Evolutionary conservation across 805 yeast genomes (phyloP).

Genomic region (Starmerella ratchasimensis): DNA sequence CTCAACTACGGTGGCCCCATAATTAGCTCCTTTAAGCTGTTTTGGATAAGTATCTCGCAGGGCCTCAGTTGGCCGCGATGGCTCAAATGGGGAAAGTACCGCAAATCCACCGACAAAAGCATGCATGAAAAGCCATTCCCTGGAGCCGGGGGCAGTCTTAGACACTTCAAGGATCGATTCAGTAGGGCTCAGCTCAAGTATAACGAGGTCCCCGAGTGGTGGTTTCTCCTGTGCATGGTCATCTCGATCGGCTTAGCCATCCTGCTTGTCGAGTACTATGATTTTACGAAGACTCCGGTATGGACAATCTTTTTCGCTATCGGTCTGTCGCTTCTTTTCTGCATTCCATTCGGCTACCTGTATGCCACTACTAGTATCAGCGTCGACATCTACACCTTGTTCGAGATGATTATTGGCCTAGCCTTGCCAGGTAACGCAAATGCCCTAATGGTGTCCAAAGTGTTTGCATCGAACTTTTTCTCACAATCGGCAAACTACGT

Average conservation of each 20-base stretch:
- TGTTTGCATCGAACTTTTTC: slow-evolving; percentile 47
- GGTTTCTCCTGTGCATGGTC: slow-evolving; percentile 35
- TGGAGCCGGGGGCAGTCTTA: slow-evolving; percentile 5
- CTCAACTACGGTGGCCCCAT: slow-evolving; percentile 32
- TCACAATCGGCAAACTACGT: slow-evolving; percentile 45
- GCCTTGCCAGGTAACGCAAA: slow-evolving; percentile 49
- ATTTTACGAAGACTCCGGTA: slow-evolving; percentile 28
- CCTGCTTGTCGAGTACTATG: slow-evolving; percentile 33
- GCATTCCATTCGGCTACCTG: slow-evolving; percentile 49
- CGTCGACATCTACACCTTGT: slow-evolving; percentile 48
- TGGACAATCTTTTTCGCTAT: slow-evolving; percentile 52
- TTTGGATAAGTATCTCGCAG: slow-evolving; percentile 4
- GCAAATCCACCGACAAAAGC: too few species aligned
- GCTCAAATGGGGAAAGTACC: background rate
- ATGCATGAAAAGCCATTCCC: too few species aligned
- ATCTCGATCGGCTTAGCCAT: slow-evolving; percentile 34
- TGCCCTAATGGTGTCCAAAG: slow-evolving; percentile 50
- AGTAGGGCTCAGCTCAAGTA: slow-evolving; percentile 40
- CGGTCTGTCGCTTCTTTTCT: slow-evolving; percentile 39
- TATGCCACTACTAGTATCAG: slow-evolving; percentile 46
- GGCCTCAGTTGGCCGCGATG: slow-evolving; percentile 1
- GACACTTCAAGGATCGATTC: slow-evolving; percentile 15
- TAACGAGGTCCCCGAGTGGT: slow-evolving; percentile 41
- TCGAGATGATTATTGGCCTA: slow-evolving; percentile 53
- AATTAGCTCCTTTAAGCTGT: slow-evolving; percentile 20